Evolutionary conservation across 2,329 filamentous ascomycete genomes (phyloP), one percentile per base, ranked within the genome.

Genomic region (Pestalotiopsis sp.): DNA sequence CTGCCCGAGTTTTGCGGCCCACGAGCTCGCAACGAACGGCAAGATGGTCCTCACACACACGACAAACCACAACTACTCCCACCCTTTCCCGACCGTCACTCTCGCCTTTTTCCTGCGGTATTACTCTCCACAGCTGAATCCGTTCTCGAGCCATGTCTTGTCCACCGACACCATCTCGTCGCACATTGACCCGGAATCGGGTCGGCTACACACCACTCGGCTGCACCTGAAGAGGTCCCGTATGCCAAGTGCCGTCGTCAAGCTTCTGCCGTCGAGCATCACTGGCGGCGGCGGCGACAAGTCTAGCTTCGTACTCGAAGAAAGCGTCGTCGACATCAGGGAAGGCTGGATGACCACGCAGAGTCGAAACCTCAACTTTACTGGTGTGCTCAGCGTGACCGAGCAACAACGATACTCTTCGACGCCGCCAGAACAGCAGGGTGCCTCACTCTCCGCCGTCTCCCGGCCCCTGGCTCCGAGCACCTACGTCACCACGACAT

Each of bases 101-200:
- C 91, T 96, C 79, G 93, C 93, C 82, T 96, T 94, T 86, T 96
- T 95, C 82, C 91, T 96, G 64, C 92, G 93, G 72, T 96, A 96
- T 82, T 94, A 92, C 69, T 89, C 87, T 4, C 86, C 87, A 38
- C 84, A 88, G 72, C 82, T 88, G 72, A 96, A 95, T 77, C 93
- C 93, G 6, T 95, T 95, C 83, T 91, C 91, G 72, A 90, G 88
- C 71, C 93, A 96, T 82, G 93, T 96, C 66, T 84, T 94, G 74
- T 93, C 92, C 77, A 94, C 92, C 79, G 93, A 96, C 80, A 94
- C 92, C 75, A 93, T 96, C 79, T 88, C 89, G 63, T 91, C 90
- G 72, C 84, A 87, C 79, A 88, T 93, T 80, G 93, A 95, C 79
- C 86, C 90, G 6, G 82, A 81, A n/a, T 93, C 92, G 1, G 92